Base-by-base conservation (phyloP, 2,329 filamentous ascomycete species). In the Sporothrix luriei region DNA sequence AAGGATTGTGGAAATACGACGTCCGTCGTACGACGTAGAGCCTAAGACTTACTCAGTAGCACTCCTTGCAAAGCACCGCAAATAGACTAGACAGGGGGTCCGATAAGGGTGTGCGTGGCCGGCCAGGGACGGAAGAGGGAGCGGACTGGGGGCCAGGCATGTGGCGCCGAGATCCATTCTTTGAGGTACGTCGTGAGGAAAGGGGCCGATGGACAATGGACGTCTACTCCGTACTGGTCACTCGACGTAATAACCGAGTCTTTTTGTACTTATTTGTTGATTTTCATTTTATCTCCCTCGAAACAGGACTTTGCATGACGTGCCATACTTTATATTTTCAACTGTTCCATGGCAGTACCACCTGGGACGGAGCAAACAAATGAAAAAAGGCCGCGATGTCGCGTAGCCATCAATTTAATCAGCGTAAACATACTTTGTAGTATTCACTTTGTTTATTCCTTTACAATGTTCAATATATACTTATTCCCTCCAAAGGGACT, bases 391-490 rank as follows among this genome's bases (percentile, higher is more conserved):
- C 33, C 33, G 13, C 55, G 55, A 59, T 59, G 55, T 59, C 40
- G 55, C 55, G 55, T 59, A 5, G n/a, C 55, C 55, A 59, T 59
- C 13, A 6, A 48, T 4, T 48, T 4, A 16, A 48, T 19, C 13
- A 21, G 13, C 10, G 19, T 21, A 33, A 40, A 59, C 13, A 29
- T 40, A 38, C 19, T 10, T n/a, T 5, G 24, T 29, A n/a, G 19
- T 59, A n/a, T 59, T 59, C 33, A 59, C 40, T 40, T 59, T 40
- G 55, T 24, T 59, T n/a, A 40, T 40, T 29, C 29, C 33, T 33
- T 33, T 7, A 33, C 33, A 33, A 33, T 33, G 4, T 33, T 33
- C 33, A 33, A 33, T 9, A 33, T 33, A 1, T 33, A 6, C 33
- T 1, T 33, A 7, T 29, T 29, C 3, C 29, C 55, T 59, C 55